phyloP scores from a whole-genome alignment of 495 filamentous ascomycete genomes.

The Apiosordaria backusii region DNA sequence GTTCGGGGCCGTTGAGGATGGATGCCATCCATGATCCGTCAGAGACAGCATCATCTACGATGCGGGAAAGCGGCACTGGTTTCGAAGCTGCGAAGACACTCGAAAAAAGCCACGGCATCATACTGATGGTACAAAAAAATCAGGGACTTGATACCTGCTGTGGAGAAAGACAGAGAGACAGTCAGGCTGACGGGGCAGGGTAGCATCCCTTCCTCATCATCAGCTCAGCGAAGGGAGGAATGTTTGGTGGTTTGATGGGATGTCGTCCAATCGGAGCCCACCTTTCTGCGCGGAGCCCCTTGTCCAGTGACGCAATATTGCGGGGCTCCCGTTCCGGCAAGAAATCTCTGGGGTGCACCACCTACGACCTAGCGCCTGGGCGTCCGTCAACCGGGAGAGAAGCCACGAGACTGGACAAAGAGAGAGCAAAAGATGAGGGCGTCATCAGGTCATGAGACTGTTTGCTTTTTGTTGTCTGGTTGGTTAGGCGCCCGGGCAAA shows the following conservation, averaged over 20 bases:
- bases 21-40: neutral
- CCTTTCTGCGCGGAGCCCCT: neutral
- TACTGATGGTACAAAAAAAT: neutral
- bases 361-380: neutral
- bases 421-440: conserved; percentile 4
- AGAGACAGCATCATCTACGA: neutral
- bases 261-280: neutral
- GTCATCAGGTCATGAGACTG: conserved; percentile 4
- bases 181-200: no score
- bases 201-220: neutral
- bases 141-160: neutral
- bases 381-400: neutral
- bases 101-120: neutral
- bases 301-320: conserved; percentile 5
- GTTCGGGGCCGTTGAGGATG: neutral
- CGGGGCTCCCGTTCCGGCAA: neutral
- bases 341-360: neutral
- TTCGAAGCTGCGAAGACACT: neutral
- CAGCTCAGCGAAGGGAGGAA: neutral
- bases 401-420: neutral
- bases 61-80: neutral
- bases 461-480: neutral
- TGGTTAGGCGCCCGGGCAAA: neutral
- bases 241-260: neutral
- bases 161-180: no score